Percentiles rank a stretch among this genome's conserved stretches.
Conservation (phyloP, 257 asterid species). For the Rehmannia glutinosa region DNA sequence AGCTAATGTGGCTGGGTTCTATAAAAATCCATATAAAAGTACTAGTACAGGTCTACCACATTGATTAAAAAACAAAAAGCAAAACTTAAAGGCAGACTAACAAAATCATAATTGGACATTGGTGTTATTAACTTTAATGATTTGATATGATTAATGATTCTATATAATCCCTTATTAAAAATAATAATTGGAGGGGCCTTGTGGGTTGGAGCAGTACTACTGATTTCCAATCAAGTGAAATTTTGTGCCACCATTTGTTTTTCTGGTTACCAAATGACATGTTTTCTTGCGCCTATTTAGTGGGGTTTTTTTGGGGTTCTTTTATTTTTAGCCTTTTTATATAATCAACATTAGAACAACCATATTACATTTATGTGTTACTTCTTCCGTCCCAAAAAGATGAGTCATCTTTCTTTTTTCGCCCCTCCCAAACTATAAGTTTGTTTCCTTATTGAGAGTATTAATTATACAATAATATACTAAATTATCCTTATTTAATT, state of each 20-base stretch:
- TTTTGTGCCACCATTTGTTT: conserved; percentile 1
- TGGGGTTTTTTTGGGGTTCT: background rate
- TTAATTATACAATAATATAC: too few species aligned
- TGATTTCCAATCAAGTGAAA: background rate
- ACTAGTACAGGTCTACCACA: background rate
- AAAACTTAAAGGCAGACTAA: background rate
- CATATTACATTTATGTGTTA: too few species aligned
- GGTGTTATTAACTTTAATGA: conserved; percentile 11
- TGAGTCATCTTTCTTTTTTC: too few species aligned
- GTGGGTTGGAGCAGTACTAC: too few species aligned
- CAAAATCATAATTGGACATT: conserved; percentile 19
- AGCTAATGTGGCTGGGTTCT: background rate
- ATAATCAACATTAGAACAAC: too few species aligned
- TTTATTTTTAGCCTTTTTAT: too few species aligned
- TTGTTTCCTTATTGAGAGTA: too few species aligned
- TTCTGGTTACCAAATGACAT: background rate
- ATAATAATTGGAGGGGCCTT: too few species aligned
- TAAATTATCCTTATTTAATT: too few species aligned
- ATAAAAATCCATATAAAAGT: too few species aligned
- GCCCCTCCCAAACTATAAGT: too few species aligned
- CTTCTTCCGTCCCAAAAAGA: too few species aligned
- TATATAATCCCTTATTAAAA: background rate
- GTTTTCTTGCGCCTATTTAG: background rate
- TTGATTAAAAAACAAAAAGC: background rate
- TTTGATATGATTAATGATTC: conserved; percentile 18